phyloP scores from a whole-genome alignment of 306 rosid species.

The Bauhinia variegata region DNA sequence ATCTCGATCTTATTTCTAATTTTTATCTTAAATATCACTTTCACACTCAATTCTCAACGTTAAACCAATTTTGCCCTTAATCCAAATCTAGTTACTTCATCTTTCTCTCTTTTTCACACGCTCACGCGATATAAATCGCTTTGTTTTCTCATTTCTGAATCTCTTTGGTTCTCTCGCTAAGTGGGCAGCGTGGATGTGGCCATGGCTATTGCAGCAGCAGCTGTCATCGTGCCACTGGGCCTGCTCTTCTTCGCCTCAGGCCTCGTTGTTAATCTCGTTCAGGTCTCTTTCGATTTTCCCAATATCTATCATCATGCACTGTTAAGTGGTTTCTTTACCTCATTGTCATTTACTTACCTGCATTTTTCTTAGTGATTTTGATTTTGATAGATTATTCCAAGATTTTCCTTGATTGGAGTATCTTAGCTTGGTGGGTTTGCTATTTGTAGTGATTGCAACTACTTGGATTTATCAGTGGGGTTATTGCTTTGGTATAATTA shows the following conservation, averaged over 20 bases:
- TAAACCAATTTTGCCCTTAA: too few relatives aligned
- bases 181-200: constrained; percentile 29
- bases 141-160: constrained; percentile 5
- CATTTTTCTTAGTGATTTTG: too few relatives aligned
- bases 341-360: too few relatives aligned
- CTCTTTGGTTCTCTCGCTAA: constrained; percentile 17
- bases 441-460: neutral
- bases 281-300: constrained; percentile 45
- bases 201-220: constrained; percentile 86
- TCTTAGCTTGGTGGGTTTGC: constrained; percentile 9
- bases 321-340: neutral
- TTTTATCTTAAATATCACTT: too few relatives aligned
- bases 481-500: neutral
- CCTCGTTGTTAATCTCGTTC: constrained; percentile 77
- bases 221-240: constrained; percentile 81
- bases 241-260: constrained; percentile 87
- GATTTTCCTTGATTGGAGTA: constrained; percentile 8
- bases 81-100: neutral
- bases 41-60: too few relatives aligned
- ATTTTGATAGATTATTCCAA: too few relatives aligned
- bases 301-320: neutral
- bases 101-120: neutral
- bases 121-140: neutral
- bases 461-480: too few relatives aligned
- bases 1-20: too few relatives aligned